These are phyloP conservation scores for Crataegus laevigata DNA, from an alignment of 306 rosid species.

Conservation along the genomic window DNA sequence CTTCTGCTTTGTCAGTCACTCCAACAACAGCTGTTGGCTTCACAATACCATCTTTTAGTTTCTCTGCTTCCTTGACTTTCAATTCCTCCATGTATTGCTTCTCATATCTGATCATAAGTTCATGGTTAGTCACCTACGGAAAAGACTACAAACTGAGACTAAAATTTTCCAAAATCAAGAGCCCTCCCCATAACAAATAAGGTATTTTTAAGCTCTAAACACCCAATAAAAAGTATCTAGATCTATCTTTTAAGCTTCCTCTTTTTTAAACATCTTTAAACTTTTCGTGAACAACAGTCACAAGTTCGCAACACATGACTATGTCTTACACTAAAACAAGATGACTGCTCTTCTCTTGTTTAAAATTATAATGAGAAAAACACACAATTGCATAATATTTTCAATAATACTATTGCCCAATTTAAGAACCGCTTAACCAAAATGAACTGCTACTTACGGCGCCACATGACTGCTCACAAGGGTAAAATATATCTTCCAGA, in stretches of 20 bases:
- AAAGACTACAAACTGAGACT: neutral
- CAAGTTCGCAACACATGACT: neutral
- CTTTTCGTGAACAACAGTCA: neutral
- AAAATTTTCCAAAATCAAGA: neutral
- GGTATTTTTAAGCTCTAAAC: neutral
- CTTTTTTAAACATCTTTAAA: neutral
- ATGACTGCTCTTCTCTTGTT: neutral
- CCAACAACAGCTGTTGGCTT: conserved; percentile 42
- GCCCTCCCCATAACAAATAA: neutral
- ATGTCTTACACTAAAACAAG: neutral
- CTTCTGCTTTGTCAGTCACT: conserved; percentile 51
- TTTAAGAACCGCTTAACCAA: conserved; percentile 10
- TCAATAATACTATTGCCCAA: neutral
- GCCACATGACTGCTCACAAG: conserved; percentile 92
- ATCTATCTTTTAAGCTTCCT: neutral
- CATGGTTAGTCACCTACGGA: neutral
- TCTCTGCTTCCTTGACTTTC: conserved; percentile 59
- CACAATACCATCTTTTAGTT: conserved; percentile 31
- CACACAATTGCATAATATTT: neutral
- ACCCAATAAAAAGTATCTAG: neutral
- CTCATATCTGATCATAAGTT: conserved; percentile 56
- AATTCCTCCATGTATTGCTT: conserved; percentile 76
- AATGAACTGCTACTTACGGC: conserved; percentile 61
- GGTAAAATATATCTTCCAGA: conserved; percentile 93
- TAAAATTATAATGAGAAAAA: neutral